phyloP scores from a whole-genome alignment of 2,329 filamentous ascomycete genomes.

The Dichotomopilus funicola region DNA sequence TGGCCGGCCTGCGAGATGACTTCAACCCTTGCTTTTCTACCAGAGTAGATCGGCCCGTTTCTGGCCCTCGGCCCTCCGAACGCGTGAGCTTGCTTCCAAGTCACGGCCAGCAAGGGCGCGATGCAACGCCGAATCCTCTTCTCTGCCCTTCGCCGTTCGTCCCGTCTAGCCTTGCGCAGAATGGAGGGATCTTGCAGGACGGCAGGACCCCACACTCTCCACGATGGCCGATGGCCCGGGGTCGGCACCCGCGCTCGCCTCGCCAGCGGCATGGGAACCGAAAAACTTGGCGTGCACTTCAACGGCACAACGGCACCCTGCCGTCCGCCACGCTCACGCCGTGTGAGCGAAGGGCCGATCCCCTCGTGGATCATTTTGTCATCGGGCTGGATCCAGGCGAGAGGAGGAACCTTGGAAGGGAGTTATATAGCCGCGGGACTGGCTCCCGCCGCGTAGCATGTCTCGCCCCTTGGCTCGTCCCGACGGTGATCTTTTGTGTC shows the following conservation, averaged over 20 bases:
- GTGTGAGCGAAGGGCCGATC: not conserved
- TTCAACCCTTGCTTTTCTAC: slow-evolving; percentile 6
- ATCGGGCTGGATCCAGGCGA: not conserved
- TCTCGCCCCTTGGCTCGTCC: not conserved
- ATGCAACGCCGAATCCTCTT: not conserved
- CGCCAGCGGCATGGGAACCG: not conserved
- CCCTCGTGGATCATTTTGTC: not conserved
- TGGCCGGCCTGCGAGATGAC: slow-evolving; percentile 15
- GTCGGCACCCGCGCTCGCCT: not conserved
- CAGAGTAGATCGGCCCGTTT: slow-evolving; percentile 8
- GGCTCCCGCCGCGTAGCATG: not conserved
- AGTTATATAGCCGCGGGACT: not conserved
- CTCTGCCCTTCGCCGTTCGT: no score
- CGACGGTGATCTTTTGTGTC: slow-evolving; percentile 4
- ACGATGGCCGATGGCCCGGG: not conserved
- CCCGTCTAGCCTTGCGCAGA: no score
- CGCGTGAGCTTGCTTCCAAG: not conserved
- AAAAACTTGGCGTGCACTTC: not conserved
- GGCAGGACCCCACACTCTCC: no score
- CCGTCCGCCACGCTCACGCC: not conserved
- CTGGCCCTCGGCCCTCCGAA: not conserved
- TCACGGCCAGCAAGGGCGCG: not conserved
- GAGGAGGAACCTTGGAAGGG: not conserved
- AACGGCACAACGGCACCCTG: not conserved
- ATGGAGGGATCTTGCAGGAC: no score